Evolutionary conservation across 352 stramenopile species (phyloP).

Genomic region (Globisporangium radiosum): DNA sequence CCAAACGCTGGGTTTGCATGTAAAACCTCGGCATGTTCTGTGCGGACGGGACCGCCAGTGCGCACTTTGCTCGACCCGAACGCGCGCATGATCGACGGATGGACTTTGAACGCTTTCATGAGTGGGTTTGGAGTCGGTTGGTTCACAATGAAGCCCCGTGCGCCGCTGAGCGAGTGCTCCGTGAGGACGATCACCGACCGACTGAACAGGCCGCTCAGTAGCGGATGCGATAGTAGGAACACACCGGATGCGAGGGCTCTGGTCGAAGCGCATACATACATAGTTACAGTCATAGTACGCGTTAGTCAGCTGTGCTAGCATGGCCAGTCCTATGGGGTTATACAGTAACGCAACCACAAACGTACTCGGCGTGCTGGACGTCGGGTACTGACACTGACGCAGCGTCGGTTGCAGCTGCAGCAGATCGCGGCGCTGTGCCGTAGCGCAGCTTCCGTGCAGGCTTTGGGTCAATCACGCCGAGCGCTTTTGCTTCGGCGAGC

Average conservation of each 20-base stretch:
- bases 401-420: neutral
- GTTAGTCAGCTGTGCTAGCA: neutral
- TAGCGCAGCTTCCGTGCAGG: neutral
- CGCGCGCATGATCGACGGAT: conserved; percentile 40
- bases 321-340: neutral
- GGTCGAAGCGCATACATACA: neutral
- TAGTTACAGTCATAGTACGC: no score
- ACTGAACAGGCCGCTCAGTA: conserved; percentile 64
- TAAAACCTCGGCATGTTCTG: conserved; percentile 47
- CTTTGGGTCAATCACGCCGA: conserved; percentile 18
- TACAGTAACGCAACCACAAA: neutral
- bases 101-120: conserved; percentile 51
- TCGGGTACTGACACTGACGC: conserved; percentile 14
- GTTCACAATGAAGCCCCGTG: conserved; percentile 76
- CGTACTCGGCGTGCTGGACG: conserved; percentile 42
- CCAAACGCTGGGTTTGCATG: conserved; percentile 37
- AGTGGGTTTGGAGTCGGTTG: conserved; percentile 45
- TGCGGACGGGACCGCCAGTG: conserved; percentile 57
- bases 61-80: conserved; percentile 60
- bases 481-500: conserved; percentile 32
- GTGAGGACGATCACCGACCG: conserved; percentile 72
- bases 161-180: conserved; percentile 46
- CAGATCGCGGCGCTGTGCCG: neutral
- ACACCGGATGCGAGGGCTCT: conserved; percentile 42
- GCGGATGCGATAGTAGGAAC: conserved; percentile 70